Evolutionary conservation across 2,329 filamentous ascomycete species (phyloP).

Genomic region (Fusarium tricinctum): DNA sequence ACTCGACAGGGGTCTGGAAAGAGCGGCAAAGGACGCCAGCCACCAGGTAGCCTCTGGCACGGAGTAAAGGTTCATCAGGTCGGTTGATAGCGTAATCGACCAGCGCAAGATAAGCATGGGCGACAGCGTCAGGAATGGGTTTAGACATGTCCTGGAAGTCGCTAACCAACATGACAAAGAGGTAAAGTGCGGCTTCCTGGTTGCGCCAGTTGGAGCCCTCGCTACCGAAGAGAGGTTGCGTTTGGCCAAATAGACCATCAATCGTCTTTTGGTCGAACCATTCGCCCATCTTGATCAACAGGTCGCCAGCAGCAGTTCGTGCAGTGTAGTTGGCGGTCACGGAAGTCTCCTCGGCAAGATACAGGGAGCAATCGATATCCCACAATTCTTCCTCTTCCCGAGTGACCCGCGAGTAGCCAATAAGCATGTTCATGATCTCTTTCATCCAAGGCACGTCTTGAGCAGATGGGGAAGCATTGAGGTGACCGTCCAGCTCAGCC

Average conservation of each 20-base stretch:
- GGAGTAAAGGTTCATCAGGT: conserved; percentile 79
- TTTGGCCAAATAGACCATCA: conserved; percentile 83
- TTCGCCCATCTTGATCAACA: conserved; percentile 92
- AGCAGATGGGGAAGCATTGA: conserved; percentile 71
- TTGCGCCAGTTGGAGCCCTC: conserved; percentile 67
- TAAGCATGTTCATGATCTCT: conserved; percentile 87
- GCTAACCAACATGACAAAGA: conserved; percentile 85
- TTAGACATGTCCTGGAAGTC: conserved; percentile 86
- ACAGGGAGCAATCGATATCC: conserved; percentile 97
- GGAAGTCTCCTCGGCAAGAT: conserved; percentile 93
- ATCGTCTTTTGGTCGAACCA: conserved; percentile 84
- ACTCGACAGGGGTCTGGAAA: conserved; percentile 71
- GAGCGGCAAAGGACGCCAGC: conserved; percentile 83
- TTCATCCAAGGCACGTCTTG: conserved; percentile 83
- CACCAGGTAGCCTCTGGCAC: conserved; percentile 88
- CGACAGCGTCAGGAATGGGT: conserved; percentile 76
- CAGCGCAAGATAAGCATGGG: conserved; percentile 82
- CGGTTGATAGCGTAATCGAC: conserved; percentile 82
- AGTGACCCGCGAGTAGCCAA: conserved; percentile 89
- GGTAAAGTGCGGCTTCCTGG: conserved; percentile 85
- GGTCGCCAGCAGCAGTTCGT: conserved; percentile 89
- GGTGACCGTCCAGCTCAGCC: conserved; percentile 86
- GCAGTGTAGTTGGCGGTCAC: conserved; percentile 97
- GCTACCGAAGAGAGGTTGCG: conserved; percentile 77
- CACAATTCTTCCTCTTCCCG: conserved; percentile 94